Evolutionary conservation across 2,329 filamentous ascomycete genomes (phyloP), one percentile per base, ranked within the genome.

Genomic region (Metarhizium rileyi): DNA sequence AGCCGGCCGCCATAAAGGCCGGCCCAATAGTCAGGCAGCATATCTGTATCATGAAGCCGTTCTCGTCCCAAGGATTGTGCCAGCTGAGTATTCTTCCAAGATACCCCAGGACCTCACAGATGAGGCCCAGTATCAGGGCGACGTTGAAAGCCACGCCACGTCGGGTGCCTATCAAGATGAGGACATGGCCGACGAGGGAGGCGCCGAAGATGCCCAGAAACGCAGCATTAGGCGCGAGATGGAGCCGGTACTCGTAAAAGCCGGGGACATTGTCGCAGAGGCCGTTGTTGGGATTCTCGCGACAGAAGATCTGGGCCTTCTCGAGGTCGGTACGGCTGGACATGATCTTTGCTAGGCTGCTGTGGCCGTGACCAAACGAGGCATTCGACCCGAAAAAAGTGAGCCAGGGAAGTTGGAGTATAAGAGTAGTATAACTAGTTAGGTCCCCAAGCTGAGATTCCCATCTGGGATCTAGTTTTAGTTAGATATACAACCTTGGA

Each of bases 11-110:
- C 61, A 84, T 70, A 59, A 84, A 85, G 1, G 81, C 81, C 0
- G 83, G 82, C 0, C 71, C 81, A 51, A 85, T 74, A 3, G 81
- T 85, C 50, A 87, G 69, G 55, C 75, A 78, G 58, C 77, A 73
- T 35, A 82, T 75, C 60, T 84, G 79, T 35, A 81, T 75, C 49
- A 76, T 57, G 61, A 78, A 78, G 20, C 67, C 65, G 38, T 64
- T 61, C 53, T 70, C 60, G n/a, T 57, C 55, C 68, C 72, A 83
- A 3, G 72, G 73, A 57, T 84, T 74, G 35, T 72, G 46, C 58
- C 73, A 73, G 58, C 78, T 74, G 57, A 75, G 66, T 28, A 85
- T 65, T 9, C 83, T 72, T 3, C 76, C 81, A 0, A 63, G 64
- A 54, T 86, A 85, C 10, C 81, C 82, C 23, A 82, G 55, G 14